Evolutionary conservation across 257 asterid species (phyloP).

Genomic region (Nicotiana otophora): DNA sequence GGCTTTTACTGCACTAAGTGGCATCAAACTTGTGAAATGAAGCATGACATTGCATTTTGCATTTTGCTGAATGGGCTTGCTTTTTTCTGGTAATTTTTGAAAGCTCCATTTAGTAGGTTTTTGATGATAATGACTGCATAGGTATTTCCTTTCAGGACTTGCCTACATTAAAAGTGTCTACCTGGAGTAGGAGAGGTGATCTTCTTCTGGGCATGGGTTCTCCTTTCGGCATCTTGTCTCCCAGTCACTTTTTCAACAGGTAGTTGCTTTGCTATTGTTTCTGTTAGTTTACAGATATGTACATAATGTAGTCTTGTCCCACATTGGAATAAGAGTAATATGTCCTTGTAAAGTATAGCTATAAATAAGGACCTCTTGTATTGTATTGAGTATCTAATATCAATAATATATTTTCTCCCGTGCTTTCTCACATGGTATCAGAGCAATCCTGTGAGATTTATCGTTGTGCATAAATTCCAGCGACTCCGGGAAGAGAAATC

Average conservation of each 20-base stretch:
- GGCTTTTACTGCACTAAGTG: constrained; percentile 13
- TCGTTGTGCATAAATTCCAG: no score
- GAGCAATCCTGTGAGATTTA: no score
- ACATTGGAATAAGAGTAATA: no score
- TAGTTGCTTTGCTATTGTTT: constrained; percentile 15
- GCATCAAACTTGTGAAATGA: constrained; percentile 6
- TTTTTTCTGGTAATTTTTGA: constrained; percentile 12
- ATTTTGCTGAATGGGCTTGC: constrained; percentile 6
- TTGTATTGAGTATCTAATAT: no score
- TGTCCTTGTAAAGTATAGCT: no score
- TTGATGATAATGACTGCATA: constrained; percentile 16
- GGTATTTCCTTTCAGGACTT: constrained; percentile 41
- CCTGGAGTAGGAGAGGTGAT: constrained; percentile 62
- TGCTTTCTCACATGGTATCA: no score
- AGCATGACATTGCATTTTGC: constrained; percentile 9
- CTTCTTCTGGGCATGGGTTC: constrained; percentile 95
- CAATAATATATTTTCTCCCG: no score
- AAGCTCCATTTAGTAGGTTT: constrained; percentile 10
- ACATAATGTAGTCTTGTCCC: no score
- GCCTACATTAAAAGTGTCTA: constrained; percentile 44
- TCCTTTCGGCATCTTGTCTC: constrained; percentile 97
- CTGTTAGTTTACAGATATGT: no score
- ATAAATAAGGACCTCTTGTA: no score
- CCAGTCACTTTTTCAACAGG: constrained; percentile 94
- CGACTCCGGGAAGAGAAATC: no score